These are phyloP conservation scores for Fusarium marasasianum DNA, from an alignment of 2,329 filamentous ascomycete species.

Conservation along the genomic window DNA sequence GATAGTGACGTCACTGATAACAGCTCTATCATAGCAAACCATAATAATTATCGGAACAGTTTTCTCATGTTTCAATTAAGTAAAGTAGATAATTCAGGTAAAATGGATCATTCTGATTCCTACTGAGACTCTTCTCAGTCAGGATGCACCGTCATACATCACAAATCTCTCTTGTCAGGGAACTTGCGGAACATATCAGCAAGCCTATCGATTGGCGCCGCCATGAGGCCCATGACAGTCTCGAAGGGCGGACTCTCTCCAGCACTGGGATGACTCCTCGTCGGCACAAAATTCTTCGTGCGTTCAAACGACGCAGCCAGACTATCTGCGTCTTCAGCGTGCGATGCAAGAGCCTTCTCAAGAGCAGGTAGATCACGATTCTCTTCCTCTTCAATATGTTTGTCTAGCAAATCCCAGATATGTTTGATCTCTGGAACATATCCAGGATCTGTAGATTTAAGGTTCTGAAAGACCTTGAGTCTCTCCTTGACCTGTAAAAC, in stretches of 20 bases:
- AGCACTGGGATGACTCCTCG: slow-evolving; percentile 60
- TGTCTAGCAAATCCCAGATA: slow-evolving; percentile 54
- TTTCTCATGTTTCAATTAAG: too few relatives aligned
- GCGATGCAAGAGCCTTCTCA: slow-evolving; percentile 46
- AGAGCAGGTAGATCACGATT: slow-evolving; percentile 58
- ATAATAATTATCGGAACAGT: too few relatives aligned
- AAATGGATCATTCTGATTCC: too few relatives aligned
- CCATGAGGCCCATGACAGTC: slow-evolving; percentile 61
- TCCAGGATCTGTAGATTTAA: slow-evolving; percentile 50
- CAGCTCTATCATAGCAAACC: accelerated
- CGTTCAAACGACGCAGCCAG: slow-evolving; percentile 55
- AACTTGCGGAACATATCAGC: slow-evolving; percentile 66
- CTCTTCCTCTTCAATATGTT: slow-evolving; percentile 63
- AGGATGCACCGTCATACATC: too few relatives aligned
- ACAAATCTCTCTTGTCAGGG: neutral
- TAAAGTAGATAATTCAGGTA: too few relatives aligned
- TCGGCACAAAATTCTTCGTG: slow-evolving; percentile 64
- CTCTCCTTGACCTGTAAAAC: slow-evolving; percentile 58
- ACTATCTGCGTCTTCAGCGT: slow-evolving; percentile 39
- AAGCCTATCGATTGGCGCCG: slow-evolving; percentile 66
- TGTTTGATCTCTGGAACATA: slow-evolving; percentile 55
- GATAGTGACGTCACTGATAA: neutral
- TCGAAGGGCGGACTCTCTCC: slow-evolving; percentile 65
- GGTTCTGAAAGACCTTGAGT: slow-evolving; percentile 59
- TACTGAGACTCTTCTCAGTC: too few relatives aligned